These are phyloP conservation scores for Aureobasidium sp. DNA, from an alignment of 2,329 filamentous ascomycete species.

Conservation along the genomic window DNA sequence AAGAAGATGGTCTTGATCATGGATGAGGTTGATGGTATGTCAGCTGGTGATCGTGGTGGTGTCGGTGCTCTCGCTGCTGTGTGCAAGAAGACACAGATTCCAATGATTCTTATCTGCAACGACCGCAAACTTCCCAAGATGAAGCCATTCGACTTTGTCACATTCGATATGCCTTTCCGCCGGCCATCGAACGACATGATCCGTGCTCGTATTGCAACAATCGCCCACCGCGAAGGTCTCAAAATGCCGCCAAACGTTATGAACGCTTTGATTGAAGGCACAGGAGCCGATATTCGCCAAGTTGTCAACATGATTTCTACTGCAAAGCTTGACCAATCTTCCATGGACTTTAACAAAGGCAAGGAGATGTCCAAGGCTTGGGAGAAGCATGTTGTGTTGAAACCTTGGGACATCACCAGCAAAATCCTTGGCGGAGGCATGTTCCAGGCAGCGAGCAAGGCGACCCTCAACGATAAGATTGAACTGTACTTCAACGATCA, in stretches of 20 bases:
- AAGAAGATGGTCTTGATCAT: slow-evolving; percentile 96
- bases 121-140: slow-evolving; percentile 90
- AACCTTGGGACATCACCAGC: slow-evolving; percentile 95
- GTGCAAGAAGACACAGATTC: slow-evolving; percentile 90
- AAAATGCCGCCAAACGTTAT: slow-evolving; percentile 78
- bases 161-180: slow-evolving; percentile 79
- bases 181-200: slow-evolving; percentile 88
- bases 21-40: slow-evolving; percentile 99
- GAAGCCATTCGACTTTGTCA: slow-evolving; percentile 89
- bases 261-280: slow-evolving; percentile 91
- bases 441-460: slow-evolving; percentile 74
- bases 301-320: slow-evolving; percentile 98
- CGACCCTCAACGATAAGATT: slow-evolving; percentile 93
- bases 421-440: slow-evolving; percentile 86
- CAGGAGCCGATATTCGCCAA: slow-evolving; percentile 90
- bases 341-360: slow-evolving; percentile 75
- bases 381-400: slow-evolving; percentile 95
- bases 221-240: slow-evolving; percentile 83
- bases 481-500: slow-evolving; percentile 99
- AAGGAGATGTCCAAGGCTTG: slow-evolving; percentile 95
- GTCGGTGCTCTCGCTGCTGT: slow-evolving; percentile 90
- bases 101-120: slow-evolving; percentile 96
- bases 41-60: slow-evolving; percentile 88
- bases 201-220: slow-evolving; percentile 85
- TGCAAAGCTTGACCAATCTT: slow-evolving; percentile 75